These are phyloP conservation scores for Ophiosphaerella herpotricha DNA, from an alignment of 2,329 filamentous ascomycete genomes.

Conservation along the genomic window DNA sequence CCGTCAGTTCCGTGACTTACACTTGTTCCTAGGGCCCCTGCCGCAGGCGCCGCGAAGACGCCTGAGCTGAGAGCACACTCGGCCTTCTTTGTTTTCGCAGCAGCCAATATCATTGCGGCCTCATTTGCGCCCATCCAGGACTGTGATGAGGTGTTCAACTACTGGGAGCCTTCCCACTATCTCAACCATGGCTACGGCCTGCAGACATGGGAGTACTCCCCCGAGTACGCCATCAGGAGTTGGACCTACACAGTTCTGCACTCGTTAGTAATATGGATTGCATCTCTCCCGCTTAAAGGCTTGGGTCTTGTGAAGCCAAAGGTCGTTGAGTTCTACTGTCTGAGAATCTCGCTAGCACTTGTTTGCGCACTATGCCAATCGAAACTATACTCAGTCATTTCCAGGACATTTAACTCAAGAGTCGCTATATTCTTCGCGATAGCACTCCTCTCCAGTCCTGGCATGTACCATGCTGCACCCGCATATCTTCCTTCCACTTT, in stretches of 20 bases:
- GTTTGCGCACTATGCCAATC: constrained; percentile 82
- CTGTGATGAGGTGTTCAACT: constrained; percentile 98
- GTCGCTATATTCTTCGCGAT: constrained; percentile 76
- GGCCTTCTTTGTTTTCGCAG: constrained; percentile 80
- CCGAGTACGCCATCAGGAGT: constrained; percentile 90
- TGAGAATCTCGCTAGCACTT: constrained; percentile 75
- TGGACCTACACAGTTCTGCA: constrained; percentile 90
- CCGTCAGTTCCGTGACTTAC: too few species aligned
- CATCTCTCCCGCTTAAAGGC: constrained; percentile 57
- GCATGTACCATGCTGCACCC: constrained; percentile 89
- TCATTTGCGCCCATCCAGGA: constrained; percentile 90
- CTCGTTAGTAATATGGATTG: constrained; percentile 70
- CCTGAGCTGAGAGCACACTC: constrained; percentile 66
- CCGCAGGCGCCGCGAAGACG: constrained; percentile 33
- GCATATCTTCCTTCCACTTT: constrained; percentile 93
- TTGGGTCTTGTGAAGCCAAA: constrained; percentile 47
- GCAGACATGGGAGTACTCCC: constrained; percentile 99
- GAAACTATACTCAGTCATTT: constrained; percentile 77
- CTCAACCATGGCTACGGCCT: constrained; percentile 88
- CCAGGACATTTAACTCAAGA: constrained; percentile 75
- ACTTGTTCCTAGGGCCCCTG: constrained; percentile 3
- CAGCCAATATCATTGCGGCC: constrained; percentile 75
- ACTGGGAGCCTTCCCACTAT: constrained; percentile 97
- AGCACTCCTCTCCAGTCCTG: constrained; percentile 75
- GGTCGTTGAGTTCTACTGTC: constrained; percentile 77